These are phyloP conservation scores for Podaxis sp. DNA, from an alignment of 768 basidiomycete genomes.

Conservation along the genomic window DNA sequence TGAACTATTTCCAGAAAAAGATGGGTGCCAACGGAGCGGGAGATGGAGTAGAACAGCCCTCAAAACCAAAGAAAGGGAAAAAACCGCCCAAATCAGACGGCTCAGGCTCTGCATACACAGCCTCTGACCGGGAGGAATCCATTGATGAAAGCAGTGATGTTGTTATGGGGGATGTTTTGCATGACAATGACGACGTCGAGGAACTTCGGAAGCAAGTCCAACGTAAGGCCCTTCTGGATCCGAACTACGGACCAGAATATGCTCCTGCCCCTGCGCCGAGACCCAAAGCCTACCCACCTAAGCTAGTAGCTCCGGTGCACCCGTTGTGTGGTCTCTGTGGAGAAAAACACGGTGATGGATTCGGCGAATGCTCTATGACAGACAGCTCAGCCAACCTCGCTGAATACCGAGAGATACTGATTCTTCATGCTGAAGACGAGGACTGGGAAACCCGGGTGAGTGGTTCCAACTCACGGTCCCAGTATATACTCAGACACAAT, in stretches of 20 bases:
- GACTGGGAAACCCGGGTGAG: conserved; percentile 63
- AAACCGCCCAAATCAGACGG: conserved; percentile 21
- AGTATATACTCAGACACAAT: conserved; percentile 12
- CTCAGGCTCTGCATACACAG: conserved; percentile 35
- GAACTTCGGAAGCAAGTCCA: conserved; percentile 19
- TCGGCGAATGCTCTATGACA: conserved; percentile 61
- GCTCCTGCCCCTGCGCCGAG: neutral
- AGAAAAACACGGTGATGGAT: conserved; percentile 39
- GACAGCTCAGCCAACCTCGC: conserved; percentile 63
- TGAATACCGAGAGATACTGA: conserved; percentile 67
- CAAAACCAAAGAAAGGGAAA: conserved; percentile 20
- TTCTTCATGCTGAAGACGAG: conserved; percentile 65
- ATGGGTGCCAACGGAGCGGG: conserved; percentile 17
- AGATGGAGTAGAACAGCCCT: conserved; percentile 5
- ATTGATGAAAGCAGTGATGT: conserved; percentile 20
- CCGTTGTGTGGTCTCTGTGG: conserved; percentile 65
- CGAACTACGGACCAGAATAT: neutral
- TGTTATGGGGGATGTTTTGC: conserved; percentile 21
- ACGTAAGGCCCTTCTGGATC: neutral
- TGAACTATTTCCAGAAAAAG: conserved; percentile 27
- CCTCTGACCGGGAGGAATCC: conserved; percentile 29
- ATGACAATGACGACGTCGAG: conserved; percentile 13
- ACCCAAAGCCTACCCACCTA: conserved; percentile 20
- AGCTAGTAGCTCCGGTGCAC: conserved; percentile 17
- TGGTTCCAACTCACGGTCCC: conserved; percentile 11